Evolutionary conservation across 2,329 filamentous ascomycete genomes (phyloP).

Genomic region (Fusarium tjaetaba): DNA sequence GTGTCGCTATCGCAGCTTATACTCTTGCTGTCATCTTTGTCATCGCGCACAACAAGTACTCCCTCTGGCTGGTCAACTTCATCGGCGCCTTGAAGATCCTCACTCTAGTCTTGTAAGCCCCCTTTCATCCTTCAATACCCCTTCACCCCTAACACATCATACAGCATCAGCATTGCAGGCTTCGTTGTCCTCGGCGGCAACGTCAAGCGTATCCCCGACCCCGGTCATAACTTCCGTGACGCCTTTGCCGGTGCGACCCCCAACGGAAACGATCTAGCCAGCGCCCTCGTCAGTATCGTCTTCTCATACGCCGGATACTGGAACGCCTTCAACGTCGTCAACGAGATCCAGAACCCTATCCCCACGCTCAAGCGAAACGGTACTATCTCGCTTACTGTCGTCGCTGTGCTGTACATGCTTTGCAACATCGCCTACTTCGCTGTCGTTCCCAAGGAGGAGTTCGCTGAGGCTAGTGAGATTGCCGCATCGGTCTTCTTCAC

Average conservation of each 20-base stretch:
- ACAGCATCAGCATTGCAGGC: slow-evolving; percentile 64
- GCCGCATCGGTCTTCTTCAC: slow-evolving; percentile 69
- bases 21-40: slow-evolving; percentile 66
- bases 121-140: fast-evolving
- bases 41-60: slow-evolving; percentile 66
- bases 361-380: slow-evolving; percentile 62
- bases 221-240: slow-evolving; percentile 49
- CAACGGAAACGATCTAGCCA: slow-evolving; percentile 51
- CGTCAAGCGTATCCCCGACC: slow-evolving; percentile 45
- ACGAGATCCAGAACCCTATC: slow-evolving; percentile 70
- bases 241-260: slow-evolving; percentile 49
- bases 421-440: slow-evolving; percentile 71
- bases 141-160: background rate
- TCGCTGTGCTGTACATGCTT: slow-evolving; percentile 65
- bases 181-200: slow-evolving; percentile 65
- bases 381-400: slow-evolving; percentile 59
- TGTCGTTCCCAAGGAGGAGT: slow-evolving; percentile 63
- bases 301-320: slow-evolving; percentile 67
- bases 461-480: slow-evolving; percentile 62
- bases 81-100: slow-evolving; percentile 69
- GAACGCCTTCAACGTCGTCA: slow-evolving; percentile 71
- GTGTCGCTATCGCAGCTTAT: slow-evolving; percentile 72
- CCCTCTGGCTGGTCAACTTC: slow-evolving; percentile 63
- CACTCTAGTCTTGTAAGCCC: slow-evolving; percentile 64
- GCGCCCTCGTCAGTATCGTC: slow-evolving; percentile 66